Percentiles rank a stretch among this genome's conserved stretches.
Conservation (phyloP, 257 asterid genomes). For the Nicotiana attenuata region DNA sequence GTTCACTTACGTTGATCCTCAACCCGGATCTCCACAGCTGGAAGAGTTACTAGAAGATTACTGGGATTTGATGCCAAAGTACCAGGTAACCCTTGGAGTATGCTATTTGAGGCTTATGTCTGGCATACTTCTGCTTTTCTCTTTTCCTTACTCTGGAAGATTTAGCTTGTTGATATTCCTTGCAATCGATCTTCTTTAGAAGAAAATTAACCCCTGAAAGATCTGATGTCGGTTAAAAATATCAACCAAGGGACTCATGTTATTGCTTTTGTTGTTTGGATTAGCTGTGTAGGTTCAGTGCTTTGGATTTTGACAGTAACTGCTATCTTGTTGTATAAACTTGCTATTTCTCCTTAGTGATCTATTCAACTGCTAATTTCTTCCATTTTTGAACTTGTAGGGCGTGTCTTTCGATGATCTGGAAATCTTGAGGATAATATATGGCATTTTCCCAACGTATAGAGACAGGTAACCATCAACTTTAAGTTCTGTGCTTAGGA, state of each 20-base stretch:
- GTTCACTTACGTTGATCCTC: conserved; percentile 89
- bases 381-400: conserved; percentile 28
- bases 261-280: not conserved
- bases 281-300: not conserved
- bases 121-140: not conserved
- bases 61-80: conserved; percentile 92
- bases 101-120: not conserved
- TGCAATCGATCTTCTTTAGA: not conserved
- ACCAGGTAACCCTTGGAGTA: conserved; percentile 51
- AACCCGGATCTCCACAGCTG: conserved; percentile 69
- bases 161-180: not conserved
- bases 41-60: conserved; percentile 92
- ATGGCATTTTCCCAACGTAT: conserved; percentile 89
- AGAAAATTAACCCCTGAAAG: not conserved
- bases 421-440: conserved; percentile 78
- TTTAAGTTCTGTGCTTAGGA: not conserved
- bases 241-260: not conserved
- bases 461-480: conserved; percentile 64
- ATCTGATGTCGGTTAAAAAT: not conserved
- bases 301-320: not conserved
- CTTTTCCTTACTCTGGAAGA: not conserved
- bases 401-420: conserved; percentile 55
- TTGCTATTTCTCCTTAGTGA: not conserved
- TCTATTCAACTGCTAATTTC: not conserved
- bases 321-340: not conserved